phyloP scores from a whole-genome alignment of 2,329 filamentous ascomycete species.

The Purpureocillium takamizusanense region DNA sequence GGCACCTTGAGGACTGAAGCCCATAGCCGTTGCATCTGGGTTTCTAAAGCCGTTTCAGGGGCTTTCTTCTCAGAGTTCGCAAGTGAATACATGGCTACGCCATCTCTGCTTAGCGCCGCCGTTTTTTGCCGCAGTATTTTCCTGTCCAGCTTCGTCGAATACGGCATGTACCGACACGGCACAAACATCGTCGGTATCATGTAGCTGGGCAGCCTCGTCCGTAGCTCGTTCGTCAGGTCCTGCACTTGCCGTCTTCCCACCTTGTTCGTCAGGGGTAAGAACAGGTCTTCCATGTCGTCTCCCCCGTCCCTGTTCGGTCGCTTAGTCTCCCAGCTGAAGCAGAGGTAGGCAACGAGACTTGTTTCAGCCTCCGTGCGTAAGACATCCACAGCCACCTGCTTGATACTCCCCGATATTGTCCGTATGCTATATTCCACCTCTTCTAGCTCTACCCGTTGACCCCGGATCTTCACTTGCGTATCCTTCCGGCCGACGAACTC shows the following conservation, averaged over 20 bases:
- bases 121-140: constrained; percentile 1
- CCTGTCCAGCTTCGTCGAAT: constrained; percentile 10
- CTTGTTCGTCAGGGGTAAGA: too few relatives aligned
- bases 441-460: constrained; percentile 9
- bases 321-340: too few relatives aligned
- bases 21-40: constrained; percentile 8
- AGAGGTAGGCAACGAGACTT: too few relatives aligned
- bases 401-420: background rate
- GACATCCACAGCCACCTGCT: background rate
- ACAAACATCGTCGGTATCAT: constrained; percentile 7
- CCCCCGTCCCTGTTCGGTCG: too few relatives aligned
- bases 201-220: constrained; percentile 3
- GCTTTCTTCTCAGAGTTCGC: background rate
- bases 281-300: too few relatives aligned
- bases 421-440: constrained; percentile 7
- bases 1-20: constrained; percentile 25
- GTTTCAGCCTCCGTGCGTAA: background rate
- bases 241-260: too few relatives aligned
- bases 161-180: constrained; percentile 5
- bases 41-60: background rate
- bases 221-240: background rate
- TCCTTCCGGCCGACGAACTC: too few relatives aligned
- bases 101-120: too few relatives aligned
- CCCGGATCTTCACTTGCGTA: constrained; percentile 10
- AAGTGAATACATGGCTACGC: too few relatives aligned